A percentile compares a stretch with the other conserved stretches of the same genome.
Conservation (phyloP, 805 yeast species). For the Lipomyces sp. region DNA sequence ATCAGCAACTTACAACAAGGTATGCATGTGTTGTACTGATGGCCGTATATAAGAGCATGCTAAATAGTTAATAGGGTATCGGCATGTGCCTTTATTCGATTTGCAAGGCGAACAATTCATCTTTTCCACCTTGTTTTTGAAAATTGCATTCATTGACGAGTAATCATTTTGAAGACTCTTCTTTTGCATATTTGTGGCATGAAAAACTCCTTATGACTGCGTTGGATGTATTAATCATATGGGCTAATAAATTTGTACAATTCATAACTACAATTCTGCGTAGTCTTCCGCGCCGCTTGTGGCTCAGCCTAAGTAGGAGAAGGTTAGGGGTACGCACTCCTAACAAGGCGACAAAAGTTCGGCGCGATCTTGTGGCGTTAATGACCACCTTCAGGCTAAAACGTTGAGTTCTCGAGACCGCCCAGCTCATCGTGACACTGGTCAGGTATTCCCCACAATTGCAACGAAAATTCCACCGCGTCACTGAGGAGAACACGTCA, state of each 20-base stretch:
- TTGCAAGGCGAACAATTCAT: conserved; percentile 77
- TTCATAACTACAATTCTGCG: neutral
- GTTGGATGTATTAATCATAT: neutral
- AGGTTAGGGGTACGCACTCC: no score
- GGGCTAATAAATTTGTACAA: neutral
- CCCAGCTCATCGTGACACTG: no score
- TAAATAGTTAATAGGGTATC: conserved; percentile 49
- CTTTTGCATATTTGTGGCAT: neutral
- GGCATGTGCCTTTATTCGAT: conserved; percentile 80
- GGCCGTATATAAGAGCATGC: neutral
- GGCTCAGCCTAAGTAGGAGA: neutral
- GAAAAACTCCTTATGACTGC: neutral
- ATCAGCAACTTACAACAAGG: conserved; percentile 73
- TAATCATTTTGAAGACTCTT: neutral
- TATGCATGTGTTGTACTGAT: neutral
- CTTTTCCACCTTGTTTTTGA: conserved; percentile 60
- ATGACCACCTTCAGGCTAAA: no score
- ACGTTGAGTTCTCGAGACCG: no score
- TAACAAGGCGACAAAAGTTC: no score
- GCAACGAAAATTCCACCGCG: neutral
- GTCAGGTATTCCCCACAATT: neutral
- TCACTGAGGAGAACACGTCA: neutral
- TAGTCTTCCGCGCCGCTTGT: neutral
- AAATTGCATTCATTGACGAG: conserved; percentile 37
- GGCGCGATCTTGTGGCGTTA: no score